phyloP scores from a whole-genome alignment of 2,329 filamentous ascomycete species.

The Colletotrichum somersetense region DNA sequence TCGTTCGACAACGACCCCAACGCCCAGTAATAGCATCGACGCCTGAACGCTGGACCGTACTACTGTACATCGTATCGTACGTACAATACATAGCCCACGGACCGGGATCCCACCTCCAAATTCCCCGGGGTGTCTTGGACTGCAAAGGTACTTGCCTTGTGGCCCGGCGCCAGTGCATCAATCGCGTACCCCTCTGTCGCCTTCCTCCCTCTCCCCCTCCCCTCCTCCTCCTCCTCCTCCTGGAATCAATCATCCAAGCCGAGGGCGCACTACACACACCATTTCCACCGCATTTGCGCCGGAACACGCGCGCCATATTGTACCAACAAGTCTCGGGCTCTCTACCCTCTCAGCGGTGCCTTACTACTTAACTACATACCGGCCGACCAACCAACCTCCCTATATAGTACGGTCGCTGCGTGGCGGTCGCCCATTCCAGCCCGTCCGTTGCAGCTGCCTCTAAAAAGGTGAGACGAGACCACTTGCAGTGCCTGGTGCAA shows the following conservation, averaged over 20 bases:
- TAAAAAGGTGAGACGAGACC: constrained; percentile 42
- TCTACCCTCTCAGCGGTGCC: neutral
- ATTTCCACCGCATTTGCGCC: constrained; percentile 19
- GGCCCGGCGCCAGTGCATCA: neutral
- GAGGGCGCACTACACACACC: neutral
- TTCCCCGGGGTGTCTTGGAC: constrained; percentile 12
- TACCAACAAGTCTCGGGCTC: constrained; percentile 15
- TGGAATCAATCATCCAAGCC: neutral
- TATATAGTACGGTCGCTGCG: constrained; percentile 5
- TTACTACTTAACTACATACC: neutral
- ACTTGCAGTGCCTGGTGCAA: constrained; percentile 13
- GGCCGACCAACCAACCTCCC: constrained; percentile 2
- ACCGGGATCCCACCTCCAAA: constrained; percentile 35
- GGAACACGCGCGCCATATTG: constrained; percentile 4
- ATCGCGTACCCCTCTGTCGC: constrained; percentile 20
- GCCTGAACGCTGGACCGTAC: constrained; percentile 32
- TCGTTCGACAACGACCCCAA: constrained; percentile 20
- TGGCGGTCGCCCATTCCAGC: constrained; percentile 31
- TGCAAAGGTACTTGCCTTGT: constrained; percentile 24
- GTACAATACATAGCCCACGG: constrained; percentile 5
- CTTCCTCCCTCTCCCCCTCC: neutral
- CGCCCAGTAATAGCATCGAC: constrained; percentile 24
- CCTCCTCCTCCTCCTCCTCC: neutral
- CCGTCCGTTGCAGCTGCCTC: constrained; percentile 36
- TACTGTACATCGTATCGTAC: too few species aligned